Base-by-base conservation (phyloP, 352 stramenopile genomes). In the Phytophthora parvispora region DNA sequence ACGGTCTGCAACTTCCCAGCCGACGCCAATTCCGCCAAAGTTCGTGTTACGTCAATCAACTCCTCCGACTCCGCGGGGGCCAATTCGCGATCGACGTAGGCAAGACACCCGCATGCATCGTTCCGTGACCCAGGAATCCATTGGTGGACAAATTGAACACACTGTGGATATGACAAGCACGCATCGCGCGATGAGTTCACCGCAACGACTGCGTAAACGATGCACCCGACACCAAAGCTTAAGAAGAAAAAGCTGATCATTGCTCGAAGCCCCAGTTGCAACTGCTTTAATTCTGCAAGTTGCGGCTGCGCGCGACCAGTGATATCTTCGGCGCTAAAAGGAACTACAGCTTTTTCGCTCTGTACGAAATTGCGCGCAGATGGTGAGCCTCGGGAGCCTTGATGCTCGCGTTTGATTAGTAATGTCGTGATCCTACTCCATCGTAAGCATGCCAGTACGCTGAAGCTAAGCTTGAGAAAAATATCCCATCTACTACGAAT, bases 381-480 rank as follows among this genome's bases (percentile, higher is more conserved):
- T 45, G 16, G 20, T 4, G 38, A 45, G 6, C 38, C 8, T 20
- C 7, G 18, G 10, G 36, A 8, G 22, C 8, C 12, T 45, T n/a
- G n/a, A 12, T 51, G 38, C 36, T 59, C 55, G 40, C 43, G 51
- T 32, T 62, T 25, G 3, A 76, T 51, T 34, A 76, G 36, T 10
- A 63, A 22, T 29, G 54, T 59, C 22, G 74, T 50, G 56, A 81
- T 78, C 24, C 49, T 74, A 32, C 58, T 49, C 68, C 59, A 67
- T 7, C 68, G 66, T 0, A 75, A 34, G 42, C 77, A 84, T 5
- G 77, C 57, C 6, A 84, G 51, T 12, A 82, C 6, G 31, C 71
- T 84, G 50, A 84, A 81, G 8, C 58, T 64, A 1, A 81, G 49
- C 6, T 62, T 66, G 10, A 84, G 63, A 16, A 78, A 34, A 9